Evolutionary conservation across 768 basidiomycete genomes (phyloP).

Genomic region (Dacryopinax spathularia): DNA sequence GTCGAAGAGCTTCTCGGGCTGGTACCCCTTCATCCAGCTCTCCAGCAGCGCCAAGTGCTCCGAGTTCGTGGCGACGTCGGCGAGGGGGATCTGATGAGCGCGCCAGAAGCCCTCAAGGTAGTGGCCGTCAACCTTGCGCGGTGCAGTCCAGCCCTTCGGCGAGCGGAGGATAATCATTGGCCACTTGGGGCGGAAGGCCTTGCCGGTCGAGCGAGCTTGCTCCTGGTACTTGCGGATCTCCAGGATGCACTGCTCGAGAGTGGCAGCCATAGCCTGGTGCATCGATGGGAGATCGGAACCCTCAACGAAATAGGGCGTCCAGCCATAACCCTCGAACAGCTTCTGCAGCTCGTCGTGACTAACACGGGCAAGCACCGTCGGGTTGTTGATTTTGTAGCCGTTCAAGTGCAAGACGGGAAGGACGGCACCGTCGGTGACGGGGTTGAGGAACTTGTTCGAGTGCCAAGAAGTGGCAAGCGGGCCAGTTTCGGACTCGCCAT

Average conservation of each 20-base stretch:
- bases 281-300: conserved; percentile 41
- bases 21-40: conserved; percentile 62
- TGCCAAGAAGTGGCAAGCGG: conserved; percentile 68
- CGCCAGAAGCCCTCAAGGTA: conserved; percentile 69
- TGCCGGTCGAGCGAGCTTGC: conserved; percentile 53
- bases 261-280: conserved; percentile 64
- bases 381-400: conserved; percentile 81
- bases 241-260: conserved; percentile 63
- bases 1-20: conserved; percentile 51
- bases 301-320: conserved; percentile 72
- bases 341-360: conserved; percentile 68
- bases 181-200: conserved; percentile 83
- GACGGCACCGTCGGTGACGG: conserved; percentile 76
- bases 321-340: conserved; percentile 72
- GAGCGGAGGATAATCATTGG: conserved; percentile 75
- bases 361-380: conserved; percentile 83
- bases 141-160: conserved; percentile 68
- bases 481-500: conserved; percentile 74
- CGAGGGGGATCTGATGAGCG: conserved; percentile 81
- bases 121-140: conserved; percentile 50
- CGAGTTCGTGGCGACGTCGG: conserved; percentile 46
- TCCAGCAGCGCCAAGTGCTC: conserved; percentile 52
- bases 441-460: conserved; percentile 79
- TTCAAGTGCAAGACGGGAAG: conserved; percentile 83
- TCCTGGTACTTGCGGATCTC: conserved; percentile 63